Evolutionary conservation across 768 basidiomycete species (phyloP), one percentile per base, ranked within the genome.

Genomic region (Pulveroboletus sp.): DNA sequence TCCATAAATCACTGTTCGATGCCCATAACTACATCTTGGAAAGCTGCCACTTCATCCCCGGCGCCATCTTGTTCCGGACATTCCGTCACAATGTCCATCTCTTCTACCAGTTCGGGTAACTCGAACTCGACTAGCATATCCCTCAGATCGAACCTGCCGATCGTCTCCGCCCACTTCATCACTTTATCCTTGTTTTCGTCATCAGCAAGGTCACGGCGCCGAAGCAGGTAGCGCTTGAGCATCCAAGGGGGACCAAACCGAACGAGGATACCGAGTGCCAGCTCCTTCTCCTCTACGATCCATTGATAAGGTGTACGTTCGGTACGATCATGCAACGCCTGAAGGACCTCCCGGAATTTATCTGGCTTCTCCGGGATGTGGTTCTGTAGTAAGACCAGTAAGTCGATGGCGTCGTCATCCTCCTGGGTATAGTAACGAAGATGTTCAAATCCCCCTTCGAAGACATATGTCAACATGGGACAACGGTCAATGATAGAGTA

Each of bases 401-500:
- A 37, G 20, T 65, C 51, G 43, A 64, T 60, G 23, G 49, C 63
- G 20, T 56, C 54, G 6, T 65, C 59, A 34, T 65, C 64, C 39
- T 64, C 63, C n/a, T 54, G 48, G 16, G 49, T 50, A 36, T 63
- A 66, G 34, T 63, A 43, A 4, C 50, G 47, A 48, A 66, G 59
- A 35, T 64, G 56, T 22, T 64, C 64, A 20, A 64, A 49, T 20
- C 63, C 63, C 39, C 61, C 59, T 1, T 64, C 63, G 31, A 64
- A 56, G 40, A 64, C 63, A 34, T 63, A 64, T 6, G 54, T 58
- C 38, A 64, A 38, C 64, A 65, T 61, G 47, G 61, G 63, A 39
- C 56, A 62, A 14, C 53, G 55, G 3, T 59, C 59, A 24, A 64
- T n/a, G 47, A 65, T 52, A 35, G 43, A 51, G 45, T 58, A 57